Percentiles rank a stretch among this genome's conserved stretches.
phyloP scores from a whole-genome alignment of 2,329 filamentous ascomycete genomes.

The Chaetomiaceae sp. region DNA sequence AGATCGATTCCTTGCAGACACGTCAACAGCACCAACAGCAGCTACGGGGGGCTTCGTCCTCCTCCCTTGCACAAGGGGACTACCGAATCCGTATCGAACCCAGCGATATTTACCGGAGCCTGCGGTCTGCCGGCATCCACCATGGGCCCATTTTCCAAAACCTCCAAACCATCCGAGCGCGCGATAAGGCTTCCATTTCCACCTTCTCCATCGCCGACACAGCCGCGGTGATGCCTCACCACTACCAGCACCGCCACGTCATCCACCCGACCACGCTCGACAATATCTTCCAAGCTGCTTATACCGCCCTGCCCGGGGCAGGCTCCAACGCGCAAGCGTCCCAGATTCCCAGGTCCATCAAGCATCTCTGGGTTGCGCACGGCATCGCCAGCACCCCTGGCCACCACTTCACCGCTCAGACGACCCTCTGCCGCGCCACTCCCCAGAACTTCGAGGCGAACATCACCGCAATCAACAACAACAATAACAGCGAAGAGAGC shows the following conservation, averaged over 20 bases:
- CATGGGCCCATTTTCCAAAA: slow-evolving; percentile 25
- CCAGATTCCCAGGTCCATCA: slow-evolving; percentile 34
- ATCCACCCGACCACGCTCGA: slow-evolving; percentile 24
- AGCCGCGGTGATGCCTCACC: slow-evolving; percentile 17
- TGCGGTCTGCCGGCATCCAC: slow-evolving; percentile 17
- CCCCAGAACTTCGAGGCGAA: slow-evolving; percentile 15
- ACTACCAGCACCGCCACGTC: slow-evolving; percentile 19
- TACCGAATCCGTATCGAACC: slow-evolving; percentile 19
- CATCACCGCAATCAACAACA: slow-evolving; percentile 13
- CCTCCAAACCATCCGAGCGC: slow-evolving; percentile 18
- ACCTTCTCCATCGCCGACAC: slow-evolving; percentile 21
- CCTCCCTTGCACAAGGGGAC: no score
- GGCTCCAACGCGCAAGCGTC: slow-evolving; percentile 19
- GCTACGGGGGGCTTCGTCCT: slow-evolving; percentile 9
- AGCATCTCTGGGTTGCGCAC: slow-evolving; percentile 35
- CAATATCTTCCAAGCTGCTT: slow-evolving; percentile 21
- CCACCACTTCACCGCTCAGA: slow-evolving; percentile 19
- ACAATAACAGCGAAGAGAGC: background rate
- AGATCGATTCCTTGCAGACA: slow-evolving; percentile 9
- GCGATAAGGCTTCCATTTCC: slow-evolving; percentile 16
- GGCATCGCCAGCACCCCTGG: slow-evolving; percentile 23
- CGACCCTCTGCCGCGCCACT: slow-evolving; percentile 12
- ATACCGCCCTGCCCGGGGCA: slow-evolving; percentile 17
- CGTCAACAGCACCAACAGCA: background rate
- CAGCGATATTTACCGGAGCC: slow-evolving; percentile 17